Percentiles rank a stretch among this genome's conserved stretches.
Evolutionary conservation across 2,329 filamentous ascomycete species (phyloP).

Genomic region (Onygena corvina): DNA sequence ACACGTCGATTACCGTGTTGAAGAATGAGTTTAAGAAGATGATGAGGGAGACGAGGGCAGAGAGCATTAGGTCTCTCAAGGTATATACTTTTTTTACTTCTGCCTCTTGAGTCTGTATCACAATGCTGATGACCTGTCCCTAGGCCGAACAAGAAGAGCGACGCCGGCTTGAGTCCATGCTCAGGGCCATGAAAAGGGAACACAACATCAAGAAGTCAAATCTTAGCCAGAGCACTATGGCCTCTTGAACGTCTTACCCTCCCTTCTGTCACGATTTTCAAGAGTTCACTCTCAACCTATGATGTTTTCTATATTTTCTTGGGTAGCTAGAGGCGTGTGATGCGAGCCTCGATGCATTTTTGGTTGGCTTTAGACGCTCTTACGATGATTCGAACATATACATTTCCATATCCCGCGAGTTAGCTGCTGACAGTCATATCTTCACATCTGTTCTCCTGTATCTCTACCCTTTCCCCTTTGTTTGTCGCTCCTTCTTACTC

Average conservation of each 20-base stretch:
- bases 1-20: conserved; percentile 55
- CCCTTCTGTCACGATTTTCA: neutral
- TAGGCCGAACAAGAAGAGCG: conserved; percentile 62
- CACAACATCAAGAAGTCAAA: conserved; percentile 26
- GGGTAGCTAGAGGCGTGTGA: neutral
- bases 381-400: no score
- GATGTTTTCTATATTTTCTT: neutral
- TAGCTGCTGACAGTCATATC: neutral
- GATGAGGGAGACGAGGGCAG: conserved; percentile 60
- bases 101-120: neutral
- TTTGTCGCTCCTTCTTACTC: neutral
- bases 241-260: conserved; percentile 18
- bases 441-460: neutral
- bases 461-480: neutral
- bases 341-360: neutral
- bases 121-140: conserved; percentile 12
- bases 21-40: conserved; percentile 69
- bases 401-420: no score
- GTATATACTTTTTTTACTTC: conserved; percentile 35
- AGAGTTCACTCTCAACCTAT: neutral
- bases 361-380: neutral
- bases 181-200: conserved; percentile 41
- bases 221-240: conserved; percentile 25
- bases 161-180: conserved; percentile 50
- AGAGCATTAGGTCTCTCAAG: conserved; percentile 52